phyloP scores from a whole-genome alignment of 2,329 filamentous ascomycete species.

The Fusarium chaquense region DNA sequence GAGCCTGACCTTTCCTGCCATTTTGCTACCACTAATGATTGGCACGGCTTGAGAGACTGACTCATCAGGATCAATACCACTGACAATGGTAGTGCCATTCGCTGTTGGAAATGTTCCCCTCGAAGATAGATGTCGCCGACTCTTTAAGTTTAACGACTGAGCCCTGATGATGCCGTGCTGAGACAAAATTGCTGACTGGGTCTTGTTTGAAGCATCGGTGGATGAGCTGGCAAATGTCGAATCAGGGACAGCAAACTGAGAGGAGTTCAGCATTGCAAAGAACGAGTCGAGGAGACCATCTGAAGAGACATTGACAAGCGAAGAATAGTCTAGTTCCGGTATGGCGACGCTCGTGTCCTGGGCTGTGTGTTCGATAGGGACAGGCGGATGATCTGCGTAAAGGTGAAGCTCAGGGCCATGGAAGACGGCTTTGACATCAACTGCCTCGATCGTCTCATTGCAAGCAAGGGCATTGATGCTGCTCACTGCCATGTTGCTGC shows the following conservation, averaged over 20 bases:
- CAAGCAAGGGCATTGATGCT: conserved; percentile 53
- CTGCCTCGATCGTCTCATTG: conserved; percentile 54
- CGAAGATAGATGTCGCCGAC: conserved; percentile 41
- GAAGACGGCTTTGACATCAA: conserved; percentile 43
- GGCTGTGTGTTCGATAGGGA: conserved; percentile 42
- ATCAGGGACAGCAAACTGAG: conserved; percentile 50
- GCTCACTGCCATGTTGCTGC: conserved; percentile 45
- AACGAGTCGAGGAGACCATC: conserved; percentile 51
- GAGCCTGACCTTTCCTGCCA: conserved; percentile 34
- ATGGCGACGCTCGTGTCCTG: conserved; percentile 39
- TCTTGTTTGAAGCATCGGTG: conserved; percentile 26
- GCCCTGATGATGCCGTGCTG: conserved; percentile 55
- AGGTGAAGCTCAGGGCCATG: conserved; percentile 46
- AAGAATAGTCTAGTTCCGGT: conserved; percentile 48
- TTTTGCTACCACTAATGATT: conserved; percentile 31
- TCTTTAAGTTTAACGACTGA: conserved; percentile 51
- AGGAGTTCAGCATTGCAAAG: conserved; percentile 52
- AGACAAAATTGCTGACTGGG: conserved; percentile 51
- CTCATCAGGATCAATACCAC: conserved; percentile 39
- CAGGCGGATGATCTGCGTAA: conserved; percentile 47
- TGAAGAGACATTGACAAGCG: conserved; percentile 46
- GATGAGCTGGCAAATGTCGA: conserved; percentile 39
- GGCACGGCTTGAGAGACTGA: conserved; percentile 46
- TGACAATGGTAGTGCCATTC: conserved; percentile 38
- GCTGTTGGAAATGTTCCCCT: conserved; percentile 37